phyloP scores from a whole-genome alignment of 805 yeast genomes.

The Sugiyamaella valdiviana region DNA sequence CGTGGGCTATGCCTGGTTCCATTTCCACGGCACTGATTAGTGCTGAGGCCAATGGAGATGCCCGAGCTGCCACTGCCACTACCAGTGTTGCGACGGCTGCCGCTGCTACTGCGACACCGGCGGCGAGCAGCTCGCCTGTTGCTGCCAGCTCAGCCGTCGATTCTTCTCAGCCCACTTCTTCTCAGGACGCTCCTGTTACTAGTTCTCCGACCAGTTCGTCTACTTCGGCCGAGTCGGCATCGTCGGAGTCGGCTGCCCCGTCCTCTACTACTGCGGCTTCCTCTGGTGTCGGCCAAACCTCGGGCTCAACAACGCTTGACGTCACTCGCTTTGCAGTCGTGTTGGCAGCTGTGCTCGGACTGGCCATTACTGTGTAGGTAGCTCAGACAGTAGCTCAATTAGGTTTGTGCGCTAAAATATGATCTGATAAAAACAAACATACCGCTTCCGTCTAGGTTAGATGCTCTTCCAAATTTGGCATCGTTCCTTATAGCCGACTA shows the following conservation, averaged over 20 bases:
- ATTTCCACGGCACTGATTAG: constrained; percentile 29
- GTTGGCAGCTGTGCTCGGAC: too few relatives aligned
- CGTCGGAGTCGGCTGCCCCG: neutral
- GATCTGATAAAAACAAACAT: too few relatives aligned
- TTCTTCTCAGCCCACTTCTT: neutral
- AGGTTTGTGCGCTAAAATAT: too few relatives aligned
- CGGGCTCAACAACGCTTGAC: neutral
- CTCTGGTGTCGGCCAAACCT: neutral
- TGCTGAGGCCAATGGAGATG: constrained; percentile 23
- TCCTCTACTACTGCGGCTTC: neutral
- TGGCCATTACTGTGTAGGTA: too few relatives aligned
- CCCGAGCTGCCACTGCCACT: constrained; percentile 1
- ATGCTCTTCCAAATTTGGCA: too few relatives aligned
- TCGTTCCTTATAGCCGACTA: too few relatives aligned
- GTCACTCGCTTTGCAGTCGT: neutral
- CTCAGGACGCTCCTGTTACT: neutral
- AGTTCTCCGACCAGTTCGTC: neutral
- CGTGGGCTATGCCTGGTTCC: constrained; percentile 43
- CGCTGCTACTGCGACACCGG: neutral
- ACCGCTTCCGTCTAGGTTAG: too few relatives aligned
- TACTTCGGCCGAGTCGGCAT: neutral
- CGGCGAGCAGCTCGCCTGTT: neutral
- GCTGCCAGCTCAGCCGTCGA: neutral
- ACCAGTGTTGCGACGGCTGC: constrained; percentile 7
- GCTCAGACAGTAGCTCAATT: too few relatives aligned